Evolutionary conservation across 2,329 filamentous ascomycete species (phyloP), one percentile per base, ranked within the genome.

Genomic region (Colletotrichum agaves): DNA sequence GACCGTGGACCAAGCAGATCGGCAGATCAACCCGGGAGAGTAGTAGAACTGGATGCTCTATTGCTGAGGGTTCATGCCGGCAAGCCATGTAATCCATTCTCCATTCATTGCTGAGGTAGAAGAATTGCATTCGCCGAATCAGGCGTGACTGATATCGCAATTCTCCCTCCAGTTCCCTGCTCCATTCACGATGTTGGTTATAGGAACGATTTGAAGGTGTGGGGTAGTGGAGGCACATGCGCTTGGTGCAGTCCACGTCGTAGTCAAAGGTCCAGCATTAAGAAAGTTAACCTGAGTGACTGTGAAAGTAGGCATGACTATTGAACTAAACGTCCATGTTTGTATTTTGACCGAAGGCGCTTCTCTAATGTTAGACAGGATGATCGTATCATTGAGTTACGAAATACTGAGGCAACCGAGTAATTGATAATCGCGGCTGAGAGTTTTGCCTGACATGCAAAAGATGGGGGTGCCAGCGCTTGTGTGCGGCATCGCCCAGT

Each of bases 251-350:
- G 58, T 47, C 21, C 41, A 52, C 15, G 35, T 50, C 3, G 61
- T 58, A 21, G 59, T 63, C 10, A 67, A 33, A 2, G 59, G 58
- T 5, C 56, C 58, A 5, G 31, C 17, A 31, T 62, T 67, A 35
- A 19, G 12, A 17, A 62, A 50, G 4, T 12, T 10, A 12, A 35
- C 21, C 3, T 37, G 19, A 12, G 58, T 53, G 8, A 61, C 11
- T 6, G 46, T 35, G n/a, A 35, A 39, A 3, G 35, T 43, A 4
- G 58, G 46, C 46, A 50, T 60, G 13, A 13, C 1, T 0, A 46
- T 12, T 6, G 17, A 10, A 23, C 11, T 12, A 4, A 4, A 3
- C 23, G 5, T 1, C 23, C 23, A 46, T 19, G 1, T n/a, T 21
- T 46, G 10, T 5, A 12, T 4, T 12, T 46, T 21, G 10, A 21